Percentiles rank a stretch among this genome's conserved stretches.
phyloP scores from a whole-genome alignment of 768 basidiomycete genomes.

The Tremella mesenterica region DNA sequence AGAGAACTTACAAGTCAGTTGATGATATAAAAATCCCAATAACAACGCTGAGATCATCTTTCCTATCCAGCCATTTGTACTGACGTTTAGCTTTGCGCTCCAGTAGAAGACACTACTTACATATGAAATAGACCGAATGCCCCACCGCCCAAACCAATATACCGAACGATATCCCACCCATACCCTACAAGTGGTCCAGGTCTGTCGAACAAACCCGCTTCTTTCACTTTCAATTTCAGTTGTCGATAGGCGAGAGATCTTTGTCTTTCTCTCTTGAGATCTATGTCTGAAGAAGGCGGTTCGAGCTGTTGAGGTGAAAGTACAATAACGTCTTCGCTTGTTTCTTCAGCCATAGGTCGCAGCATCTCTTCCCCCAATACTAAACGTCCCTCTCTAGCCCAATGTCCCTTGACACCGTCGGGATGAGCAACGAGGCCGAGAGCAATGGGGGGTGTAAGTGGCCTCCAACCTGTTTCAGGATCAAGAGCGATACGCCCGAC shows the following conservation, averaged over 20 bases:
- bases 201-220: slow-evolving; percentile 69
- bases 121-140: slow-evolving; percentile 29
- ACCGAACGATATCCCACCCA: slow-evolving; percentile 77
- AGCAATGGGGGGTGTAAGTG: slow-evolving; percentile 76
- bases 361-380: slow-evolving; percentile 9
- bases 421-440: slow-evolving; percentile 53
- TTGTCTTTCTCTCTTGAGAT: slow-evolving; percentile 20
- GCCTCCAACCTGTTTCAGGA: slow-evolving; percentile 26
- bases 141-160: slow-evolving; percentile 53
- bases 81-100: slow-evolving; percentile 2
- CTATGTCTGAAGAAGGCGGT: slow-evolving; percentile 27
- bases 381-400: slow-evolving; percentile 35
- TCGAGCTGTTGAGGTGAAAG: slow-evolving; percentile 32
- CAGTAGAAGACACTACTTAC: slow-evolving; percentile 9
- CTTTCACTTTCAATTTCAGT: slow-evolving; percentile 63
- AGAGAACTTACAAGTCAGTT: slow-evolving; percentile 59
- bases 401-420: slow-evolving; percentile 31
- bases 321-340: slow-evolving; percentile 6
- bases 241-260: slow-evolving; percentile 59
- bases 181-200: slow-evolving; percentile 71
- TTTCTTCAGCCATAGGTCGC: not conserved
- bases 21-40: slow-evolving; percentile 89
- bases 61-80: slow-evolving; percentile 27
- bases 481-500: slow-evolving; percentile 57
- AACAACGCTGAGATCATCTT: slow-evolving; percentile 57